Evolutionary conservation across 768 basidiomycete species (phyloP).

Genomic region (Mycena metata): DNA sequence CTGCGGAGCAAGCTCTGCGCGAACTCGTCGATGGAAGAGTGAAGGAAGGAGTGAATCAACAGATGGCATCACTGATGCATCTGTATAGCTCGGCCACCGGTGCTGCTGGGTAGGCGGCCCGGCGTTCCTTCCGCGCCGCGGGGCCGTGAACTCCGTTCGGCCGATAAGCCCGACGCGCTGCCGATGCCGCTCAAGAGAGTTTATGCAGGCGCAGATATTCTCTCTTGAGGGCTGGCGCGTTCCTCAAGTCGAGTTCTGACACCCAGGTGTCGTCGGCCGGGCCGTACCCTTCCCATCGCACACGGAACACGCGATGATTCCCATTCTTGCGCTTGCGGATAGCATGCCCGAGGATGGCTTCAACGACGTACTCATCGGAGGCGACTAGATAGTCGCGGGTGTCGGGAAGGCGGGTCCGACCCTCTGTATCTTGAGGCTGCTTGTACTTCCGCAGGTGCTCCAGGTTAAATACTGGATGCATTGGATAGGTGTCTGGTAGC

Average conservation of each 20-base stretch:
- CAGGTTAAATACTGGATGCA: slow-evolving; percentile 27
- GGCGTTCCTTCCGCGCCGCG: no score
- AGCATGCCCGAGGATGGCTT: not conserved
- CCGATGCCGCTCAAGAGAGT: not conserved
- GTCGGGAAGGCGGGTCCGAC: slow-evolving; percentile 1
- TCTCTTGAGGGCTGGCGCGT: not conserved
- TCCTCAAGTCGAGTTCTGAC: not conserved
- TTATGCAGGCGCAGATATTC: not conserved
- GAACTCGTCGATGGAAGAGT: no score
- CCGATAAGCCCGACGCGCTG: no score
- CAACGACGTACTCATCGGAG: no score
- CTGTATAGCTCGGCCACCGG: no score
- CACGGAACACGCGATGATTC: not conserved
- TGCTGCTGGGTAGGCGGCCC: no score
- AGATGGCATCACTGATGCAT: no score
- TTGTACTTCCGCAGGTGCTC: slow-evolving; percentile 32
- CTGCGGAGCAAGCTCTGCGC: no score
- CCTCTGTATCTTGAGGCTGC: no score
- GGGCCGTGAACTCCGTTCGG: no score
- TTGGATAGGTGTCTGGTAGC: slow-evolving; percentile 26
- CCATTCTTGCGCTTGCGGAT: not conserved
- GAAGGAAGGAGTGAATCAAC: no score
- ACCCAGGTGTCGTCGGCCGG: not conserved
- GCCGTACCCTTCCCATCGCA: not conserved
- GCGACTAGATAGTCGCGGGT: slow-evolving; percentile 12